Evolutionary conservation across 805 yeast genomes (phyloP).

Genomic region (Pichia gijzeniarum): DNA sequence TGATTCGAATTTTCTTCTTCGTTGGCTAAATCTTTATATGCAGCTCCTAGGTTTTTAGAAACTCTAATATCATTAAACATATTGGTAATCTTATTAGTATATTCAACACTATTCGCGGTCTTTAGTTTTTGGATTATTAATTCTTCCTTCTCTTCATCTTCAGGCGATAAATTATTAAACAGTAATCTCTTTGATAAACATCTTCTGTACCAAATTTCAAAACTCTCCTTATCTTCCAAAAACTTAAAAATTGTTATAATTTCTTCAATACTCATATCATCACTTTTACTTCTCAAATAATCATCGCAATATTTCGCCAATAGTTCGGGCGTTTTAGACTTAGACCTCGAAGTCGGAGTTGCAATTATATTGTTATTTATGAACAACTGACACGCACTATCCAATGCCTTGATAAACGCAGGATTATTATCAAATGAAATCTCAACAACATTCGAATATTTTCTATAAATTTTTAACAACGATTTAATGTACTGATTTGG

Average conservation of each 20-base stretch:
- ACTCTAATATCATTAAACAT: constrained; percentile 94
- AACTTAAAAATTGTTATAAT: constrained; percentile 82
- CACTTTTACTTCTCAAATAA: constrained; percentile 69
- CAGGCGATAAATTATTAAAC: constrained; percentile 64
- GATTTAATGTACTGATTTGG: constrained; percentile 80
- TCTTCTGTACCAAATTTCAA: constrained; percentile 88
- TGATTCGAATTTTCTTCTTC: constrained; percentile 14
- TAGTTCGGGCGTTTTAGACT: constrained; percentile 85
- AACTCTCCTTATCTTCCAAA: constrained; percentile 89
- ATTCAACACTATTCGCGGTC: constrained; percentile 85
- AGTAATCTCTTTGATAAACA: constrained; percentile 84
- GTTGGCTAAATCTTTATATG: constrained; percentile 23
- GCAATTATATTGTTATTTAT: constrained; percentile 83
- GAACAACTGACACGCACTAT: constrained; percentile 78
- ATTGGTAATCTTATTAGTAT: constrained; percentile 86
- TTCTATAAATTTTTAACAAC: constrained; percentile 60
- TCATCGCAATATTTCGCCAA: constrained; percentile 86
- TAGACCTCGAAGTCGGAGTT: constrained; percentile 48
- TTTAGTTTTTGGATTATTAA: constrained; percentile 78
- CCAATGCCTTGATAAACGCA: constrained; percentile 78
- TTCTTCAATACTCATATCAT: constrained; percentile 75
- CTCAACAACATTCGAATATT: constrained; percentile 59
- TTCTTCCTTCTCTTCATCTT: constrained; percentile 81
- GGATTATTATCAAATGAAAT: constrained; percentile 67
- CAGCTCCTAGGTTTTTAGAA: constrained; percentile 64